Percentiles rank a stretch among this genome's conserved stretches.
These are phyloP conservation scores for Plantago ovata DNA, from an alignment of 257 asterid species.

Conservation along the genomic window DNA sequence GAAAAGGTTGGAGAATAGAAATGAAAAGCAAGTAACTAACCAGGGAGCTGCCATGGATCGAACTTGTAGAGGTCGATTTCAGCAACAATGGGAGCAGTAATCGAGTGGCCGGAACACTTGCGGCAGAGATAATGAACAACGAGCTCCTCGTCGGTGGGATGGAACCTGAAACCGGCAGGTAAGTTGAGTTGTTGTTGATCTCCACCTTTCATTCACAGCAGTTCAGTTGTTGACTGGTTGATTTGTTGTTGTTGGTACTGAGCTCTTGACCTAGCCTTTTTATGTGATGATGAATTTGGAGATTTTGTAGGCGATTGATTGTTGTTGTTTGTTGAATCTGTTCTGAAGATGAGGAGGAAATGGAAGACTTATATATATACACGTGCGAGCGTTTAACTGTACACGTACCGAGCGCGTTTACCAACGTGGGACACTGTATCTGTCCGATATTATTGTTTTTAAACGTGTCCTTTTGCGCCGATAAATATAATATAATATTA, in stretches of 20 bases:
- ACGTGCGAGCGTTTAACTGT: background rate
- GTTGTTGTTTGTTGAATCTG: background rate
- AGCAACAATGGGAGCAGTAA: slow-evolving; percentile 43
- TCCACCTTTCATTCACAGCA: slow-evolving; percentile 40
- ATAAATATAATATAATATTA: too few relatives aligned
- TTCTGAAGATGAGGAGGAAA: slow-evolving; percentile 23
- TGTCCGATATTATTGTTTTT: background rate
- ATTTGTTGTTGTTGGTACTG: background rate
- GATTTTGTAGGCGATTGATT: too few relatives aligned
- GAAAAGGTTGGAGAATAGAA: background rate
- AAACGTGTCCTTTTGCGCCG: background rate
- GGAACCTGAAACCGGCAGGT: slow-evolving; percentile 60
- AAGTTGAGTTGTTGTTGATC: slow-evolving; percentile 39
- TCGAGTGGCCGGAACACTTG: slow-evolving; percentile 42
- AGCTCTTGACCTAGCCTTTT: background rate
- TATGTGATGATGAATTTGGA: too few relatives aligned
- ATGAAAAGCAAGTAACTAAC: slow-evolving; percentile 6
- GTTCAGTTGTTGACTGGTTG: background rate
- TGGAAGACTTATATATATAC: slow-evolving; percentile 23
- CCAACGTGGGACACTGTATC: slow-evolving; percentile 43
- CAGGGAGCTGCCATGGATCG: slow-evolving; percentile 56
- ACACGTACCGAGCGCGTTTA: background rate
- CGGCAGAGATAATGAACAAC: slow-evolving; percentile 56
- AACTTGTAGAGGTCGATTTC: slow-evolving; percentile 54
- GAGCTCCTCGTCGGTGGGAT: slow-evolving; percentile 59